Percentiles rank a stretch among this genome's conserved stretches.
Evolutionary conservation across 75 land plant species (phyloP).

Genomic region (Azolla pinnata): DNA sequence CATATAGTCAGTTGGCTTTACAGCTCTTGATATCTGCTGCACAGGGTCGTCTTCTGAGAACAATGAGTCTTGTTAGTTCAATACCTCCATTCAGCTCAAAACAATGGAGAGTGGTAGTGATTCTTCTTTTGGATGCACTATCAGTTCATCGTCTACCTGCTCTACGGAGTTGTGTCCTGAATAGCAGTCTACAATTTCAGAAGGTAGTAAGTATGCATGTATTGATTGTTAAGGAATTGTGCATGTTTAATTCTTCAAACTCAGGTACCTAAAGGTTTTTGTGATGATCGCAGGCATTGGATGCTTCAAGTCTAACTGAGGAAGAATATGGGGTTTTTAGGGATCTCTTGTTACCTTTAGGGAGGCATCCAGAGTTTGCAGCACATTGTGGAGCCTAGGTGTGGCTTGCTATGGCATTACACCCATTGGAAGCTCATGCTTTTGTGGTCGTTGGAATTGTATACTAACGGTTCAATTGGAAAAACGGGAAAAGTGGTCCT

Average conservation of each 20-base stretch:
- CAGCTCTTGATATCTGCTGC: neutral
- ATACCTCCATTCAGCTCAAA: slow-evolving; percentile 59
- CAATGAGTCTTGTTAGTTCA: slow-evolving; percentile 73
- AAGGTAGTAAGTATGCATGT: too few relatives aligned
- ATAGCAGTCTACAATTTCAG: slow-evolving; percentile 27
- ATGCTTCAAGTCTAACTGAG: slow-evolving; percentile 34
- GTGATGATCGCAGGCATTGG: slow-evolving; percentile 30
- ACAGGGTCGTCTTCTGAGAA: slow-evolving; percentile 57
- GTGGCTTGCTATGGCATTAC: too few relatives aligned
- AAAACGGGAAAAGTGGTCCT: too few relatives aligned
- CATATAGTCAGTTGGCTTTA: too few relatives aligned
- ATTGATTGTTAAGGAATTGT: neutral
- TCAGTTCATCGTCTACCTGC: slow-evolving; percentile 52
- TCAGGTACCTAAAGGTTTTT: neutral
- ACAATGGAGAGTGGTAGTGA: slow-evolving; percentile 63
- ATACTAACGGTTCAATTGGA: too few relatives aligned
- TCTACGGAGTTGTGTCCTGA: slow-evolving; percentile 33
- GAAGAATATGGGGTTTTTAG: slow-evolving; percentile 59
- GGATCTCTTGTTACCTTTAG: slow-evolving; percentile 54
- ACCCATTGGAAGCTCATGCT: too few relatives aligned
- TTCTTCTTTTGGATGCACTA: slow-evolving; percentile 68
- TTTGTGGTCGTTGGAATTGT: too few relatives aligned
- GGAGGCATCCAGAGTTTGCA: slow-evolving; percentile 45
- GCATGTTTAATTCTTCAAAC: slow-evolving; percentile 1
- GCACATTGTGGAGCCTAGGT: slow-evolving; percentile 43